These are phyloP conservation scores for Tricholoma matsutake DNA, from an alignment of 768 basidiomycete species.

Conservation along the genomic window DNA sequence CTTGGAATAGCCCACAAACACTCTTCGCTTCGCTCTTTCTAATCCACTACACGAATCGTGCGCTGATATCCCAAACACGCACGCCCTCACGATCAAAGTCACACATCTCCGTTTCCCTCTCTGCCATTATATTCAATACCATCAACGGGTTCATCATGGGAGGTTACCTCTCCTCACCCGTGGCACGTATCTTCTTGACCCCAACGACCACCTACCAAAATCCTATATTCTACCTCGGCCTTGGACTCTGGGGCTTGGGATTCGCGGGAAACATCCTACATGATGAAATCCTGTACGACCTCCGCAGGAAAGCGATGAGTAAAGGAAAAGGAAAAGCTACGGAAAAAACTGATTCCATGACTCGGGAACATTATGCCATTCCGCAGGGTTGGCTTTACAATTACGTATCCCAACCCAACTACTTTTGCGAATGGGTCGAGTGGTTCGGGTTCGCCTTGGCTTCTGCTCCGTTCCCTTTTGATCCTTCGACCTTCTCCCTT, in stretches of 20 bases:
- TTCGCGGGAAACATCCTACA: slow-evolving; percentile 80
- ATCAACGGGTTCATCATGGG: slow-evolving; percentile 72
- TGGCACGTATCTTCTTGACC: slow-evolving; percentile 42
- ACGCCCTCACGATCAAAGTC: slow-evolving; percentile 76
- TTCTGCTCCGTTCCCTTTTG: slow-evolving; percentile 48
- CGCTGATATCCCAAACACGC: slow-evolving; percentile 74
- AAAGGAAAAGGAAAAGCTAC: slow-evolving; percentile 35
- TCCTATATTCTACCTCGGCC: slow-evolving; percentile 58
- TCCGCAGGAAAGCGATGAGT: slow-evolving; percentile 61
- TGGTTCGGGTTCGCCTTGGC: slow-evolving; percentile 89
- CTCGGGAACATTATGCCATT: slow-evolving; percentile 65
- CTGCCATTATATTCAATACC: slow-evolving; percentile 62
- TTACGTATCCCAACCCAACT: slow-evolving; percentile 89
- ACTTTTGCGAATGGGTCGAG: slow-evolving; percentile 93
- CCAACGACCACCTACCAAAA: slow-evolving; percentile 25
- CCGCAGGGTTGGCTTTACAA: slow-evolving; percentile 76
- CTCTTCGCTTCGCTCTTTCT: slow-evolving; percentile 60
- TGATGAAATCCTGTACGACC: slow-evolving; percentile 85
- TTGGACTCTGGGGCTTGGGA: slow-evolving; percentile 67
- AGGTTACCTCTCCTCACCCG: slow-evolving; percentile 61
- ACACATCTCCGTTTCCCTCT: slow-evolving; percentile 61
- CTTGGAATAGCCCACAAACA: slow-evolving; percentile 39
- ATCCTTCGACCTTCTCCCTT: slow-evolving; percentile 18
- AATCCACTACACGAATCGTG: slow-evolving; percentile 81
- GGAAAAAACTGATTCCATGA: slow-evolving; percentile 21